These are phyloP conservation scores for Hippophae rhamnoides DNA, from an alignment of 306 rosid genomes.

Conservation along the genomic window DNA sequence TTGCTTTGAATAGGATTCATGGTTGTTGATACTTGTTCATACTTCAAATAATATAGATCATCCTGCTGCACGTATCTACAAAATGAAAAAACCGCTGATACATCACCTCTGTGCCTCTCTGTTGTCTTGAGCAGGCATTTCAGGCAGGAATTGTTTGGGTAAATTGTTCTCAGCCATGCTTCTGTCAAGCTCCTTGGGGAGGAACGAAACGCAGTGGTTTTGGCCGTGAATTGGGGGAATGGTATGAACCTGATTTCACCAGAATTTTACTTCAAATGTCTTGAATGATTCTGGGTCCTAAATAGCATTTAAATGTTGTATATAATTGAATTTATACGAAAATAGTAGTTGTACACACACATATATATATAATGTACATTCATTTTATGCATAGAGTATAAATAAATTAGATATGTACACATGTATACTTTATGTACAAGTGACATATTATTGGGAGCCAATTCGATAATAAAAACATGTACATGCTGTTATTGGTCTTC, in stretches of 20 bases:
- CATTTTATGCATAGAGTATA: too few relatives aligned
- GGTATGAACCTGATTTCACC: constrained; percentile 36
- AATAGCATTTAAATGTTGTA: background rate
- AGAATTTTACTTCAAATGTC: constrained; percentile 6
- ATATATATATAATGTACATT: too few relatives aligned
- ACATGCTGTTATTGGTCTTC: background rate
- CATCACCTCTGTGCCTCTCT: constrained; percentile 1
- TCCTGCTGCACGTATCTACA: background rate
- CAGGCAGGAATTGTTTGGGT: constrained; percentile 89
- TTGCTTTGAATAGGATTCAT: background rate
- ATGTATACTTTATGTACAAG: too few relatives aligned
- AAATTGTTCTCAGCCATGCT: constrained; percentile 97
- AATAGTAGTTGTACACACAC: too few relatives aligned
- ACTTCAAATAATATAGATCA: background rate
- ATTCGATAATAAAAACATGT: too few relatives aligned
- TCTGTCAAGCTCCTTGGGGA: constrained; percentile 98
- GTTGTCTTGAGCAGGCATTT: constrained; percentile 47
- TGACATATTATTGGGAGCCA: too few relatives aligned
- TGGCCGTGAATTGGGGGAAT: constrained; percentile 96
- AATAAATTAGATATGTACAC: too few relatives aligned
- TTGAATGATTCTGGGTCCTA: background rate
- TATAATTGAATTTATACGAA: too few relatives aligned
- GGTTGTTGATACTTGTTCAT: background rate
- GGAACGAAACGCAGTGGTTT: constrained; percentile 92
- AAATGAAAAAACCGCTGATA: background rate